A percentile compares a stretch with the other conserved stretches of the same genome.
Conservation (phyloP, 768 basidiomycete species). For the Russula brevipes region DNA sequence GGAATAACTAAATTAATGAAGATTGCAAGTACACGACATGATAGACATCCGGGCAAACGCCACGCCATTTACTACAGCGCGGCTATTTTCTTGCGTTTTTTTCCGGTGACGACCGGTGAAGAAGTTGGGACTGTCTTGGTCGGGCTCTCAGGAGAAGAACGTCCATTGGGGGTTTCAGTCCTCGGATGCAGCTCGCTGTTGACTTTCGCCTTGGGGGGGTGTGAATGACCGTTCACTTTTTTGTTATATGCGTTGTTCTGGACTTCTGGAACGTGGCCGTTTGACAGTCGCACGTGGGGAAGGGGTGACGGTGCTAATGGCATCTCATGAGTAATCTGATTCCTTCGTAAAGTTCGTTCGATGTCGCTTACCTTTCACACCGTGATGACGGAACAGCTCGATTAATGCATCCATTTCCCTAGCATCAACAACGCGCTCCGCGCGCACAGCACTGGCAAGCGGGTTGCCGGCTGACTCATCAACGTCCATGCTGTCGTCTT, state of each 20-base stretch:
- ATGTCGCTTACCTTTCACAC: slow-evolving; percentile 35
- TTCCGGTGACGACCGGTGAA: slow-evolving; percentile 37
- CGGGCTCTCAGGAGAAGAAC: slow-evolving; percentile 10
- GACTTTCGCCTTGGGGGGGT: slow-evolving; percentile 5
- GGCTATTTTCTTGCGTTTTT: slow-evolving; percentile 52
- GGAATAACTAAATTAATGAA: slow-evolving; percentile 25
- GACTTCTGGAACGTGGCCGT: slow-evolving; percentile 2
- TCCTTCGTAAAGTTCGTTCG: not conserved
- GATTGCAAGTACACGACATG: slow-evolving; percentile 17
- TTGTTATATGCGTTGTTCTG: slow-evolving; percentile 12
- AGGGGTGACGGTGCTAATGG: slow-evolving; percentile 13
- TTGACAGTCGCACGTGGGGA: not conserved
- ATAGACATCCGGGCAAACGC: not conserved
- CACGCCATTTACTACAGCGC: slow-evolving; percentile 18
- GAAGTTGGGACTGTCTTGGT: slow-evolving; percentile 8
- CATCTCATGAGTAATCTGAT: not conserved
- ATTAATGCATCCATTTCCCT: slow-evolving; percentile 57
- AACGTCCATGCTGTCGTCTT: slow-evolving; percentile 31
- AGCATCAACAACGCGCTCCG: slow-evolving; percentile 40
- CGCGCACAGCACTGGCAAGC: slow-evolving; percentile 26
- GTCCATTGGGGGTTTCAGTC: not conserved
- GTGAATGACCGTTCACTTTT: slow-evolving; percentile 14
- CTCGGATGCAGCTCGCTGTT: slow-evolving; percentile 8
- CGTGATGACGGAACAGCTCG: slow-evolving; percentile 56
- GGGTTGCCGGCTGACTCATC: slow-evolving; percentile 23